phyloP scores from a whole-genome alignment of 2,329 filamentous ascomycete genomes.

The Ploettnerulaceae sp. region DNA sequence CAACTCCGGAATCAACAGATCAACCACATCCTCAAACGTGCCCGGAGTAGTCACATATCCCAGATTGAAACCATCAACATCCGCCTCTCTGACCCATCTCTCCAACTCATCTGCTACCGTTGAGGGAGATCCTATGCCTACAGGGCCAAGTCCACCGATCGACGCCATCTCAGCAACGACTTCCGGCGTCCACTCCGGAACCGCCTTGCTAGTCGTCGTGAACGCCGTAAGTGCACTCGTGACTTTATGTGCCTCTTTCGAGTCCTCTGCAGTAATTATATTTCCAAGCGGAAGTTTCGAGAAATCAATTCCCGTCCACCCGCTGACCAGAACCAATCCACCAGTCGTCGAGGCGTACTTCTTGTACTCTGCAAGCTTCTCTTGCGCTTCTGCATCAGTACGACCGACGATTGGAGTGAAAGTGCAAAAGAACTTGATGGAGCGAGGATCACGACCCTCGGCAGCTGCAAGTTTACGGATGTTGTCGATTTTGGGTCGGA shows the following conservation, averaged over 20 bases:
- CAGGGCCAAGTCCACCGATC: constrained; percentile 60
- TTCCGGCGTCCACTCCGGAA: constrained; percentile 61
- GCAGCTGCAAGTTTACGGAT: constrained; percentile 52
- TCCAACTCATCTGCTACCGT: constrained; percentile 62
- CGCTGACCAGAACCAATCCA: constrained; percentile 63
- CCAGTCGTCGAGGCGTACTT: constrained; percentile 60
- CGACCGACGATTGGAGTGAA: constrained; percentile 60
- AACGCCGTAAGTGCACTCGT: constrained; percentile 46
- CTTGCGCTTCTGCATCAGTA: constrained; percentile 61
- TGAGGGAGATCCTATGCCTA: constrained; percentile 42
- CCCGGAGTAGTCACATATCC: constrained; percentile 62
- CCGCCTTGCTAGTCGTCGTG: constrained; percentile 44
- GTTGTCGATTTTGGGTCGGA: constrained; percentile 39
- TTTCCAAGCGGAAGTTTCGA: constrained; percentile 53
- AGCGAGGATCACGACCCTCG: constrained; percentile 51
- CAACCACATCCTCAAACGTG: constrained; percentile 63
- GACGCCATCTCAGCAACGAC: constrained; percentile 64
- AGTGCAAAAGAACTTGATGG: constrained; percentile 62
- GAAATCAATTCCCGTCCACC: constrained; percentile 67
- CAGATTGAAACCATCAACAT: constrained; percentile 72
- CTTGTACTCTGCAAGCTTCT: constrained; percentile 57
- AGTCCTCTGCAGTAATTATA: constrained; percentile 50
- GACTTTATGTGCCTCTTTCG: constrained; percentile 47
- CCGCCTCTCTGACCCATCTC: constrained; percentile 61
- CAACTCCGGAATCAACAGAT: constrained; percentile 61